Percentiles rank a stretch among this genome's conserved stretches.
phyloP scores from a whole-genome alignment of 2,329 filamentous ascomycete species.

The Colletotrichum orchidophilum region DNA sequence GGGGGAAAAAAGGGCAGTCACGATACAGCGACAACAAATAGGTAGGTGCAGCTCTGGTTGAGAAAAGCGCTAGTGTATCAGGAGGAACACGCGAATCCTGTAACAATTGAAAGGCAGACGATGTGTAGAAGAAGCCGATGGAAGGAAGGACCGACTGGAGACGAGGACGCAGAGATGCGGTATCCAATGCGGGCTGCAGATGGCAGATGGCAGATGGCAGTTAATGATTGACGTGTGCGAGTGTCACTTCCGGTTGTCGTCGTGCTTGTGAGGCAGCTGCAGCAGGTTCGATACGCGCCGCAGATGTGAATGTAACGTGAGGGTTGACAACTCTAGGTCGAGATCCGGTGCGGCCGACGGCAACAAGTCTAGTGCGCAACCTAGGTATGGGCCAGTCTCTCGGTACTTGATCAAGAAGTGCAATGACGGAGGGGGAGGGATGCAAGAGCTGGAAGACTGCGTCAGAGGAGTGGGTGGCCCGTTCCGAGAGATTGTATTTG shows the following conservation, averaged over 20 bases:
- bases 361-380: neutral
- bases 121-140: neutral
- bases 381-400: neutral
- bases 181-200: neutral
- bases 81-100: neutral
- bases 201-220: neutral
- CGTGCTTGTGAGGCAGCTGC: constrained; percentile 19
- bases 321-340: neutral
- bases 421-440: neutral
- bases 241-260: neutral
- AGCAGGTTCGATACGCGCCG: constrained; percentile 5
- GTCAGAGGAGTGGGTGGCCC: neutral
- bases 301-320: constrained; percentile 7
- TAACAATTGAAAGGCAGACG: neutral
- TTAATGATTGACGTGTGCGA: neutral
- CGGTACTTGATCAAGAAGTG: neutral
- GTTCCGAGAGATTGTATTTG: neutral
- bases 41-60: neutral
- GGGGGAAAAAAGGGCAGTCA: neutral
- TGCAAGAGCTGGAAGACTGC: neutral
- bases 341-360: neutral
- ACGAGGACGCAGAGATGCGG: neutral
- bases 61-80: constrained; percentile 26
- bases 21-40: neutral
- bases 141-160: neutral